These are phyloP conservation scores for Nannochloris sp. DNA, from an alignment of 139 green algal species.

Conservation along the genomic window DNA sequence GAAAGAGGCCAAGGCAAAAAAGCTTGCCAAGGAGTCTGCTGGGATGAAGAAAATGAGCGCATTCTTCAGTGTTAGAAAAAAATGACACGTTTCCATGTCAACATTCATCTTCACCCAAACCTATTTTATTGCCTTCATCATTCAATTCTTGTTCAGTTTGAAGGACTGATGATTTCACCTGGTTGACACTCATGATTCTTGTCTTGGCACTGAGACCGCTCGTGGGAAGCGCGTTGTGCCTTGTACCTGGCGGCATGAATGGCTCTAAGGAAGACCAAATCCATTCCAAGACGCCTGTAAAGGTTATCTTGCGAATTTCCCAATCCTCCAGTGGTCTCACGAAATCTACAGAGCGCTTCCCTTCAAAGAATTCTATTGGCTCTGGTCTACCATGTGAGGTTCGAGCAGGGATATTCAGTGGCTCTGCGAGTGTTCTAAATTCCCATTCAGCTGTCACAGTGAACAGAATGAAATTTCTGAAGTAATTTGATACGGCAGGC, in stretches of 20 bases:
- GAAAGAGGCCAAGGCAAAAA: conserved; percentile 20
- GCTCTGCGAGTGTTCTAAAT: not conserved
- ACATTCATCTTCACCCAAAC: no score
- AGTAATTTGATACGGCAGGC: conserved; percentile 16
- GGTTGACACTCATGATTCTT: conserved; percentile 3
- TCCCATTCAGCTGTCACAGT: conserved; percentile 7
- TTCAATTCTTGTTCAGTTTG: no score
- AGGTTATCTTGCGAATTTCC: not conserved
- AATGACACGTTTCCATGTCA: no score
- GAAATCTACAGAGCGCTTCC: conserved; percentile 22
- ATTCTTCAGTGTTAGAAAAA: conserved; percentile 21
- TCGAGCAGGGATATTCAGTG: not conserved
- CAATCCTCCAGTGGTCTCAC: conserved; percentile 12
- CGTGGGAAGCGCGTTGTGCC: conserved; percentile 13
- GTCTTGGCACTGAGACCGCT: conserved; percentile 12
- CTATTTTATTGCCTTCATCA: no score
- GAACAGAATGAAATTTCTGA: conserved; percentile 16
- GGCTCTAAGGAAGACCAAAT: conserved; percentile 13
- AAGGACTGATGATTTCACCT: no score
- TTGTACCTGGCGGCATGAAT: conserved; percentile 15
- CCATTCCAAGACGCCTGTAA: conserved; percentile 8
- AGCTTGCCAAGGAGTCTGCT: conserved; percentile 33
- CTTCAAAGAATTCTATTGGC: not conserved
- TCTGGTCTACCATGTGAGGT: conserved; percentile 15
- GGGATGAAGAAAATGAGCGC: conserved; percentile 34